Evolutionary conservation across 2,329 filamentous ascomycete species (phyloP), one percentile per base, ranked within the genome.

Genomic region (Venturia aucupariae): DNA sequence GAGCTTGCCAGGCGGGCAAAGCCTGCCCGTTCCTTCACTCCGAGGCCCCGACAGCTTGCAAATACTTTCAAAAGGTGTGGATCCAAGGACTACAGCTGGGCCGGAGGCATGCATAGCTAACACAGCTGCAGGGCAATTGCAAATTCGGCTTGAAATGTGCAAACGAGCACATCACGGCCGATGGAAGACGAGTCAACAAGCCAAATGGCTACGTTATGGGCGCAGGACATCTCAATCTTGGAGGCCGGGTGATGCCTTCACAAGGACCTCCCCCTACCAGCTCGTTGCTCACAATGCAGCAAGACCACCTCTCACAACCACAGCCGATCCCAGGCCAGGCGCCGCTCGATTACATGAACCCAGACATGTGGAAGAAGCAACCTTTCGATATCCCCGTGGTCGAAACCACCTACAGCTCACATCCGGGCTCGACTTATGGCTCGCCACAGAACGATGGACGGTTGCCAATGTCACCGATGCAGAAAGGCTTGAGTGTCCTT

Each of bases 71-170:
- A 73, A 99, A 97, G 88, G 92, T 96, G 80, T 59, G 70, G 38
- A 35, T 6, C 10, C 11, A n/a, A 24, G 35, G 15, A 38, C 19
- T 42, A 54, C 42, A 35, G 22, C 22, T 17, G 24, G 44, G n/a
- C 1, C 41, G 35, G 44, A 4, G 35, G 15, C 51, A 57, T 57
- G 15, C 51, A 57, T 57, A 35, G 41, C 59, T 60, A 30, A 51
- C 38, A 35, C 44, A 24, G 41, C 10, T 32, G 38, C 71, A 97
- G 91, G 94, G 94, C 69, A 97, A 97, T 78, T 99, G 94, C 86
- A 97, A 97, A 77, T 99, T 97, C 75, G 94, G 94, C 67, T 90
- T 91, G 68, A 97, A 97, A 78, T 99, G 94, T 81, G 93, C 93
- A 72, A 90, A 97, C 73, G 90, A 95, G 68, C 94, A 99, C 77